Conservation (phyloP, 257 asterid genomes). For the Rehmannia glutinosa region DNA sequence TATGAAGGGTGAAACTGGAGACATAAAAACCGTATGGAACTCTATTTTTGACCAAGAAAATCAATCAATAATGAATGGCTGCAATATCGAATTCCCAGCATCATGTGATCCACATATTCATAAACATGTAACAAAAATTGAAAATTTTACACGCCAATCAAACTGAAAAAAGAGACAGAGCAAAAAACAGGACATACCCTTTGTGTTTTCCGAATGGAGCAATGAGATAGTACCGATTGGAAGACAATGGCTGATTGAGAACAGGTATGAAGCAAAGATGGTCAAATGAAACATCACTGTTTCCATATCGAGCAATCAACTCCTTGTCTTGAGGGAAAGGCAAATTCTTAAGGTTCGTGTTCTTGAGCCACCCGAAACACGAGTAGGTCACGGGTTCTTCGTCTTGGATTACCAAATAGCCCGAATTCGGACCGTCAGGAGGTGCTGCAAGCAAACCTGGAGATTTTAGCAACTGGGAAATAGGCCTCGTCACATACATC, state of each 20-base stretch:
- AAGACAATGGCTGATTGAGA: conserved; percentile 44
- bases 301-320: conserved; percentile 21
- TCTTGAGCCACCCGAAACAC: conserved; percentile 51
- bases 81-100: too few relatives aligned
- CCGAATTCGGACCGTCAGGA: conserved; percentile 58
- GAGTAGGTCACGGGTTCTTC: conserved; percentile 44
- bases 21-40: too few relatives aligned
- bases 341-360: conserved; percentile 21
- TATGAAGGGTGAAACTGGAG: too few relatives aligned
- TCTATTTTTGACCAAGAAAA: too few relatives aligned
- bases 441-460: conserved; percentile 21
- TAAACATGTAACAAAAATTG: too few relatives aligned
- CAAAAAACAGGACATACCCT: conserved; percentile 51
- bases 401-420: conserved; percentile 57
- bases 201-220: conserved; percentile 36
- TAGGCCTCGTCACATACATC: conserved; percentile 56
- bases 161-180: too few relatives aligned
- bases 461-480: conserved; percentile 34
- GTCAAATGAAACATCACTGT: neutral
- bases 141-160: too few relatives aligned
- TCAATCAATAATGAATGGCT: too few relatives aligned
- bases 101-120: too few relatives aligned
- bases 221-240: conserved; percentile 52
- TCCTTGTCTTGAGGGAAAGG: conserved; percentile 68
- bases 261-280: conserved; percentile 40